Evolutionary conservation across 2,329 filamentous ascomycete genomes (phyloP).

Genomic region (Pestalotiopsis sp.): DNA sequence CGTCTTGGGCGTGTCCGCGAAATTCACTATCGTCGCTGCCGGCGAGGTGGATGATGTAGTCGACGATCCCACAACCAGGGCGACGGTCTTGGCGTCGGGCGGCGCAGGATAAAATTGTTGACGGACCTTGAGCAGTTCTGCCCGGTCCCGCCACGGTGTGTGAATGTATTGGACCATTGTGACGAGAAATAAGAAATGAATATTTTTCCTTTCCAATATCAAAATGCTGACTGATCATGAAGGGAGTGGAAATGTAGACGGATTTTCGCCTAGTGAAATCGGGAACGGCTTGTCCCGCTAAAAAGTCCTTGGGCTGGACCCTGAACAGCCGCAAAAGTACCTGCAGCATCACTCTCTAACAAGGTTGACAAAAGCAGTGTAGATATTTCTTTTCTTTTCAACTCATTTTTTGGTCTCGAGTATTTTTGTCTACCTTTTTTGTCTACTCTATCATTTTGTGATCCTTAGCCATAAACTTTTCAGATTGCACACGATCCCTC

Average conservation of each 20-base stretch:
- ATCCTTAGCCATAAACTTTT: not conserved
- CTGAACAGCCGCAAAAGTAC: not conserved
- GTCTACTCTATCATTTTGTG: not conserved
- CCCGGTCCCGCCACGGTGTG: slow-evolving; percentile 70
- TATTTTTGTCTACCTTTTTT: not conserved
- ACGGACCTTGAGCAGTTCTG: slow-evolving; percentile 68
- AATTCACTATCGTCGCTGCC: not conserved
- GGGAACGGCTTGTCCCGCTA: slow-evolving; percentile 3
- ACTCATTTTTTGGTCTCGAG: not conserved
- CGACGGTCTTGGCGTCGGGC: slow-evolving; percentile 8
- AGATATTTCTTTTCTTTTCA: not conserved
- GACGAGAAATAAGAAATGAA: not conserved
- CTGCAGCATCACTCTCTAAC: not conserved
- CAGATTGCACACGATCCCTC: not conserved
- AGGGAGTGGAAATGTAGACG: not conserved
- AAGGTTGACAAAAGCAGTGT: not conserved
- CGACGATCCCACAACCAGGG: slow-evolving; percentile 9
- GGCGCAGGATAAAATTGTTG: slow-evolving; percentile 59
- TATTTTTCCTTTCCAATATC: not conserved
- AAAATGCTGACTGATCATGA: not conserved
- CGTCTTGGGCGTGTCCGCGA: not conserved
- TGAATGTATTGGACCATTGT: slow-evolving; percentile 71
- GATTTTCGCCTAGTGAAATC: not conserved
- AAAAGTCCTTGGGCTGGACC: not conserved
- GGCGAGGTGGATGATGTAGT: not conserved